These are phyloP conservation scores for Lachancea nothofagi DNA, from an alignment of 805 yeast genomes.

Conservation along the genomic window DNA sequence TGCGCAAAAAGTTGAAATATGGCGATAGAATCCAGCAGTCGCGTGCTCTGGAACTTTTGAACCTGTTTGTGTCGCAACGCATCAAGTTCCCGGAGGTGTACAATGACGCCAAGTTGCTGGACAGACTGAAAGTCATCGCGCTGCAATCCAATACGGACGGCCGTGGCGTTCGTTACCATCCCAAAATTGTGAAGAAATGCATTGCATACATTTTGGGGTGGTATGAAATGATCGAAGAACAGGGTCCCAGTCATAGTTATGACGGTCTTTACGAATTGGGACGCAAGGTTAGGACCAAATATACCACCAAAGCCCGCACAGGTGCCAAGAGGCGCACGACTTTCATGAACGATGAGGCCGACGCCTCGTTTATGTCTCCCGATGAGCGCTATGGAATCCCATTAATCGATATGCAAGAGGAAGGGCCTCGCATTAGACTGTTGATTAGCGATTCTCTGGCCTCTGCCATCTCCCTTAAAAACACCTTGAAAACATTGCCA, in stretches of 20 bases:
- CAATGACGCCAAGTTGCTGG: slow-evolving; percentile 62
- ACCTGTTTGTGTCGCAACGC: slow-evolving; percentile 43
- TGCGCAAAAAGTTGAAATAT: slow-evolving; percentile 83
- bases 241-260: slow-evolving; percentile 22
- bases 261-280: slow-evolving; percentile 17
- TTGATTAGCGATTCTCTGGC: slow-evolving; percentile 72
- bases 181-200: slow-evolving; percentile 38
- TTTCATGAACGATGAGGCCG: slow-evolving; percentile 51
- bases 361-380: slow-evolving; percentile 33
- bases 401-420: slow-evolving; percentile 59
- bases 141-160: slow-evolving; percentile 16
- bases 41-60: slow-evolving; percentile 59
- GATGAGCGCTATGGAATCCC: slow-evolving; percentile 50
- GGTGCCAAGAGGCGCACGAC: slow-evolving; percentile 15
- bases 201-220: slow-evolving; percentile 57
- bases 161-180: slow-evolving; percentile 37
- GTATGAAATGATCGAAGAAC: slow-evolving; percentile 51
- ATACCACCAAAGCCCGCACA: slow-evolving; percentile 3
- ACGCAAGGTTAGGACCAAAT: slow-evolving; percentile 13
- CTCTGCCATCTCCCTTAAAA: slow-evolving; percentile 62
- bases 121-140: slow-evolving; percentile 44
- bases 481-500: slow-evolving; percentile 46
- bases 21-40: slow-evolving; percentile 63
- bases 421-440: slow-evolving; percentile 63
- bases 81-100: slow-evolving; percentile 43